phyloP scores from a whole-genome alignment of 441 rosid genomes.

The Sinapis alba region DNA sequence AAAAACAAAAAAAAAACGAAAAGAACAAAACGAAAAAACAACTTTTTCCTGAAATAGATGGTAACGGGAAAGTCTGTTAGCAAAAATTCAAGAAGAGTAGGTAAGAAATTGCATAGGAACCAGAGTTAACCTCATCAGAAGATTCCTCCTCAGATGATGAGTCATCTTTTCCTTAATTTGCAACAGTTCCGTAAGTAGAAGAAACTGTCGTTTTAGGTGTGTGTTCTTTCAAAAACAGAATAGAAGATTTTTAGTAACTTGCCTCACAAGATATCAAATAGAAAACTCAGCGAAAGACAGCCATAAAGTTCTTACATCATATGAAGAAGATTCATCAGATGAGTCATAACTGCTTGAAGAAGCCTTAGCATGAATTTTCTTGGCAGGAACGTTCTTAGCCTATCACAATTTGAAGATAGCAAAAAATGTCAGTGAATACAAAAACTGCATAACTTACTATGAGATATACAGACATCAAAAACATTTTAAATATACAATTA shows the following conservation, averaged over 20 bases:
- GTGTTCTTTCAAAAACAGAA: slow-evolving; percentile 19
- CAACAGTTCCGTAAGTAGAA: slow-evolving; percentile 32
- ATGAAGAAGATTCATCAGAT: slow-evolving; percentile 51
- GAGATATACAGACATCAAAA: too few relatives aligned
- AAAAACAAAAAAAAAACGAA: too few relatives aligned
- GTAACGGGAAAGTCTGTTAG: background rate
- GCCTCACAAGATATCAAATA: slow-evolving; percentile 24
- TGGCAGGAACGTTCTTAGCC: too few relatives aligned
- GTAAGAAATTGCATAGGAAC: background rate
- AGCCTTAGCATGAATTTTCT: too few relatives aligned
- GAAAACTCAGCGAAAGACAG: background rate
- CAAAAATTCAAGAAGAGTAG: background rate
- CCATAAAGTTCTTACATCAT: slow-evolving; percentile 39
- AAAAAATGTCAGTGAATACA: too few relatives aligned
- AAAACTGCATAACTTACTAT: too few relatives aligned
- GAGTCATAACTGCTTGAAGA: slow-evolving; percentile 60
- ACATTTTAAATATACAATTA: too few relatives aligned
- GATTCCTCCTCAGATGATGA: slow-evolving; percentile 40
- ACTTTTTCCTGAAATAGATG: slow-evolving; percentile 19
- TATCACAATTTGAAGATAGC: too few relatives aligned
- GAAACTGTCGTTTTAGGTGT: slow-evolving; percentile 26
- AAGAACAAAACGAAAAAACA: too few relatives aligned
- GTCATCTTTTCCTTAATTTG: slow-evolving; percentile 28
- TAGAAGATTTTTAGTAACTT: slow-evolving; percentile 23
- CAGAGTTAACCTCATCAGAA: slow-evolving; percentile 32